A percentile compares a stretch with the other conserved stretches of the same genome.
Evolutionary conservation across 106 monocot species (phyloP).

Genomic region (Acanthochlamys bracteata): DNA sequence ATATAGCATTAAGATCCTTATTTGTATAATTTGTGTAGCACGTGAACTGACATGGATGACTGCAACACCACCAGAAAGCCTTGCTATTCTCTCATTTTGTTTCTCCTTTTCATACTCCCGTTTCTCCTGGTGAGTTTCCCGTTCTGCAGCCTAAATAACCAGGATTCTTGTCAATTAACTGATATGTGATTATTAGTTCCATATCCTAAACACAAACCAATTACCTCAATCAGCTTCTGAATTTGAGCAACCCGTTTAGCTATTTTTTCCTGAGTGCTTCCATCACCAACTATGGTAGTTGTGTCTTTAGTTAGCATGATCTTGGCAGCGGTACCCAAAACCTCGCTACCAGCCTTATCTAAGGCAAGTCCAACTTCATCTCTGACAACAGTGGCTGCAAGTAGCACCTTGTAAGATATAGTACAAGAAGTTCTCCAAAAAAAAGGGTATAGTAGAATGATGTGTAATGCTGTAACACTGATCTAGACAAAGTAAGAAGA

Average conservation of each 20-base stretch:
- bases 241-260: slow-evolving; percentile 57
- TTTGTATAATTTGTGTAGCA: too few species aligned
- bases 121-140: too few species aligned
- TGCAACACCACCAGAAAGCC: slow-evolving; percentile 76
- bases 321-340: slow-evolving; percentile 62
- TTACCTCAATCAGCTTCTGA: slow-evolving; percentile 54
- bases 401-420: not conserved
- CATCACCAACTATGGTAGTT: slow-evolving; percentile 66
- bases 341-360: slow-evolving; percentile 59
- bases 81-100: slow-evolving; percentile 70
- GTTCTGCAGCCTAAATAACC: slow-evolving; percentile 57
- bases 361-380: slow-evolving; percentile 64
- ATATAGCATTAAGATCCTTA: too few species aligned
- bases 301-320: slow-evolving; percentile 63
- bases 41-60: slow-evolving; percentile 56
- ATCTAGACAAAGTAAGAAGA: too few species aligned
- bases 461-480: too few species aligned
- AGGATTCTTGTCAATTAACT: too few species aligned
- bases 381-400: slow-evolving; percentile 60
- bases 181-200: too few species aligned
- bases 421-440: not conserved
- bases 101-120: slow-evolving; percentile 75
- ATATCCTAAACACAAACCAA: too few species aligned
- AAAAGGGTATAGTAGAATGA: not conserved
- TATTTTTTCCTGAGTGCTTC: slow-evolving; percentile 61